phyloP scores from a whole-genome alignment of 805 yeast genomes.

The Kregervanrija fluxuum region DNA sequence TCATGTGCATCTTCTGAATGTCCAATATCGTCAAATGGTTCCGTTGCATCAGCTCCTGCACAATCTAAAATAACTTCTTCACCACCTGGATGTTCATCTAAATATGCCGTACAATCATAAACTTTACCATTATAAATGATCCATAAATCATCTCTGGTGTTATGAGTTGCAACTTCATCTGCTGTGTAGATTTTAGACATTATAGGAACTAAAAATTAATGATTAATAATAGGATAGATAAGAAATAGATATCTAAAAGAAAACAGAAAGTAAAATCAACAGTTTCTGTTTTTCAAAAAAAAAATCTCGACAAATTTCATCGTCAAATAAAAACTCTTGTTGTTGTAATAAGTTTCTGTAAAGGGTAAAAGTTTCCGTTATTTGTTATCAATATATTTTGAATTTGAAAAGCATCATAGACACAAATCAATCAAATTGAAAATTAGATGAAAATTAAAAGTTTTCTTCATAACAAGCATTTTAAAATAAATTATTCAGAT shows the following conservation, averaged over 20 bases:
- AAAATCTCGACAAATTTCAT: background rate
- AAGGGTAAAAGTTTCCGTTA: background rate
- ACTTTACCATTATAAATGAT: slow-evolving; percentile 76
- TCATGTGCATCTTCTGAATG: slow-evolving; percentile 95
- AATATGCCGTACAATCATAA: slow-evolving; percentile 64
- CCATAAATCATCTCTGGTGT: slow-evolving; percentile 75
- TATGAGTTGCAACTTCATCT: slow-evolving; percentile 68
- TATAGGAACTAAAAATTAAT: slow-evolving; percentile 1
- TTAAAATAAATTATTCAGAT: no score
- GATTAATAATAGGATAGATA: no score
- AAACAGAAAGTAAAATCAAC: no score
- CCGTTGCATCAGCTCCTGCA: slow-evolving; percentile 74
- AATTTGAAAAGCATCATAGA: no score
- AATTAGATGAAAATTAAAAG: no score
- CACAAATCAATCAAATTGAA: no score
- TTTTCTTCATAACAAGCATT: no score
- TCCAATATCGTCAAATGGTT: slow-evolving; percentile 81
- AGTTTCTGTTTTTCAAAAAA: background rate
- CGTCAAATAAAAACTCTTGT: background rate
- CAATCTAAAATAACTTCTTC: slow-evolving; percentile 69
- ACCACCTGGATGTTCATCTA: slow-evolving; percentile 71
- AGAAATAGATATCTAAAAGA: no score
- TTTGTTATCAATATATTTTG: no score
- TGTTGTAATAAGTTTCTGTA: background rate
- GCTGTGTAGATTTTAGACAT: slow-evolving; percentile 50